These are phyloP conservation scores for Penicillium sp. DNA, from an alignment of 2,329 filamentous ascomycete genomes.

Conservation along the genomic window DNA sequence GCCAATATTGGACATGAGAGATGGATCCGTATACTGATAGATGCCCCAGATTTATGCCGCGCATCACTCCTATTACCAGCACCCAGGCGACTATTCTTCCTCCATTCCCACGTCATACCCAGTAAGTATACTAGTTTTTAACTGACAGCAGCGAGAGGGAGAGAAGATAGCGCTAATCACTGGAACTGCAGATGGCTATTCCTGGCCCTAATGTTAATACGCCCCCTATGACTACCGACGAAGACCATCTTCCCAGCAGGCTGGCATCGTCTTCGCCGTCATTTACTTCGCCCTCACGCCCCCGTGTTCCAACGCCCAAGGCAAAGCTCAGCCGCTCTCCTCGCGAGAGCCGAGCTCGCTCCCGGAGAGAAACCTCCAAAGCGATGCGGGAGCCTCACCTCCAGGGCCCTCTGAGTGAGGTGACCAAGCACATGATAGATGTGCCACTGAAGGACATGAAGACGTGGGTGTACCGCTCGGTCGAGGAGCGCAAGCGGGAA, in stretches of 20 bases:
- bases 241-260: slow-evolving; percentile 8
- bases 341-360: slow-evolving; percentile 6
- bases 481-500: slow-evolving; percentile 65
- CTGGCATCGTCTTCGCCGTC: slow-evolving; percentile 12
- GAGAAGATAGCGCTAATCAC: too few species aligned
- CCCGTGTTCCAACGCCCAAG: slow-evolving; percentile 6
- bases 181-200: slow-evolving; percentile 15
- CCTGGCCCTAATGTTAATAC: slow-evolving; percentile 23
- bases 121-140: slow-evolving; percentile 18
- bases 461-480: slow-evolving; percentile 69
- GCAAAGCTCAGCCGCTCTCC: slow-evolving; percentile 9
- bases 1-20: neutral
- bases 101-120: slow-evolving; percentile 18
- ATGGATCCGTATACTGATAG: neutral
- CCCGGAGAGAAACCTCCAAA: slow-evolving; percentile 15
- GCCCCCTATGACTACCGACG: slow-evolving; percentile 19
- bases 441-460: slow-evolving; percentile 74
- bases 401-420: slow-evolving; percentile 27
- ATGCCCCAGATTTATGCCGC: slow-evolving; percentile 17
- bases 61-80: slow-evolving; percentile 4
- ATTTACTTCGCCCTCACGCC: slow-evolving; percentile 19
- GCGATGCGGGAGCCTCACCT: slow-evolving; percentile 8
- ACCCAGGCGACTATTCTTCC: slow-evolving; percentile 16
- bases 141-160: neutral
- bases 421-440: slow-evolving; percentile 36